phyloP scores from a whole-genome alignment of 345 rosid genomes.

The Conringia planisiliqua region DNA sequence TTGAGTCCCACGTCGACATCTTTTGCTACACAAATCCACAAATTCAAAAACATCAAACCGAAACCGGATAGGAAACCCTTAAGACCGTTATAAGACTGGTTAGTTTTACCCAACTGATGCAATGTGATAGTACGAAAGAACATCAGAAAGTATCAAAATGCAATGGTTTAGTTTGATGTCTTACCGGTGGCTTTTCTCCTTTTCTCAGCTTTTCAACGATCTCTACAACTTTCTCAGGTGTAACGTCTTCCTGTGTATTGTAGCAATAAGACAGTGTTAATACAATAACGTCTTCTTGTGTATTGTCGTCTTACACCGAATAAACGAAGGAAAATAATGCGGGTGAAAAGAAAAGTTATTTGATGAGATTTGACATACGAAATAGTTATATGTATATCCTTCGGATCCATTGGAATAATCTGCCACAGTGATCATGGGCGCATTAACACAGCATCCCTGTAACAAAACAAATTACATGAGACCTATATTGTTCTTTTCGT shows the following conservation, averaged over 20 bases:
- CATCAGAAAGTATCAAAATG: slow-evolving; percentile 1
- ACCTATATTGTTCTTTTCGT: not conserved
- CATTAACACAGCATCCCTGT: slow-evolving; percentile 98
- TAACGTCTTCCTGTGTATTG: slow-evolving; percentile 87
- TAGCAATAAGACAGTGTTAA: slow-evolving; percentile 19
- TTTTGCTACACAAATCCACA: not conserved
- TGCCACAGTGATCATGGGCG: slow-evolving; percentile 98
- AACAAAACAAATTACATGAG: slow-evolving; percentile 23
- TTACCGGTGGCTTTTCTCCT: slow-evolving; percentile 93
- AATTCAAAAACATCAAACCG: not conserved
- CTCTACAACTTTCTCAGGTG: slow-evolving; percentile 86
- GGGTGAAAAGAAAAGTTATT: not conserved
- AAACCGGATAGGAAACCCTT: not conserved
- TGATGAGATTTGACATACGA: slow-evolving; percentile 44
- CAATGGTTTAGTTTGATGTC: slow-evolving; percentile 10
- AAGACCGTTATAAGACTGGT: not conserved
- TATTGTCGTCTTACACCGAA: not conserved
- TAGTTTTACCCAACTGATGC: not conserved
- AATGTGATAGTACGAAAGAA: not conserved
- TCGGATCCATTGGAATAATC: slow-evolving; percentile 94
- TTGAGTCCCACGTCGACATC: not conserved
- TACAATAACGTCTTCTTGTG: not conserved
- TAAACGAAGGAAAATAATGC: not conserved
- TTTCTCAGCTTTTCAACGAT: slow-evolving; percentile 79
- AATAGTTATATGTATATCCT: slow-evolving; percentile 93